phyloP scores from a whole-genome alignment of 1,284 basidiomycete species.

The Sanghuangporus sanghuang region DNA sequence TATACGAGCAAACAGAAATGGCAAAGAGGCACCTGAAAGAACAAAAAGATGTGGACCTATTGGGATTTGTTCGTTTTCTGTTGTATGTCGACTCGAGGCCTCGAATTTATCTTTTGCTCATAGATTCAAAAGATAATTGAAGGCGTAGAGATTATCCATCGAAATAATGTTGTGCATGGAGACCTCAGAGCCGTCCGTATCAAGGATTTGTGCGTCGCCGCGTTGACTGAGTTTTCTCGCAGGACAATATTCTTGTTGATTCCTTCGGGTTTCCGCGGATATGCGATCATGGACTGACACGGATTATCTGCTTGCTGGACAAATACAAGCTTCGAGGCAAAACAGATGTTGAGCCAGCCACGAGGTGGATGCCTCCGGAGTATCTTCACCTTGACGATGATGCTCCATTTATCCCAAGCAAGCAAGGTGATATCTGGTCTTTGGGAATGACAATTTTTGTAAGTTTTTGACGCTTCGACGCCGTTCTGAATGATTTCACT shows the following conservation, averaged over 20 bases:
- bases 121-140: neutral
- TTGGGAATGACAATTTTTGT: slow-evolving; percentile 15
- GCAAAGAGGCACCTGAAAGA: neutral
- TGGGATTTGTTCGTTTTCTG: neutral
- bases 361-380: slow-evolving; percentile 18
- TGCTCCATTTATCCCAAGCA: slow-evolving; percentile 1
- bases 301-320: neutral
- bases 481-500: neutral
- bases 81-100: neutral
- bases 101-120: neutral
- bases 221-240: neutral
- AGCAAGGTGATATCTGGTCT: slow-evolving; percentile 17
- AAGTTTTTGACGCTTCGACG: neutral
- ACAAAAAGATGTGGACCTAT: neutral
- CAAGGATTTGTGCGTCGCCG: neutral
- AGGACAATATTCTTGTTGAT: slow-evolving; percentile 11
- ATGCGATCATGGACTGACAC: neutral
- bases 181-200: neutral
- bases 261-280: slow-evolving; percentile 1
- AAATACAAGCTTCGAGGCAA: neutral
- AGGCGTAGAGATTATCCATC: neutral
- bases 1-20: neutral
- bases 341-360: neutral
- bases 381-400: neutral
- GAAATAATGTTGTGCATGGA: neutral